Conservation (phyloP, 1,284 basidiomycete species). For the Moniliophthora roreri region DNA sequence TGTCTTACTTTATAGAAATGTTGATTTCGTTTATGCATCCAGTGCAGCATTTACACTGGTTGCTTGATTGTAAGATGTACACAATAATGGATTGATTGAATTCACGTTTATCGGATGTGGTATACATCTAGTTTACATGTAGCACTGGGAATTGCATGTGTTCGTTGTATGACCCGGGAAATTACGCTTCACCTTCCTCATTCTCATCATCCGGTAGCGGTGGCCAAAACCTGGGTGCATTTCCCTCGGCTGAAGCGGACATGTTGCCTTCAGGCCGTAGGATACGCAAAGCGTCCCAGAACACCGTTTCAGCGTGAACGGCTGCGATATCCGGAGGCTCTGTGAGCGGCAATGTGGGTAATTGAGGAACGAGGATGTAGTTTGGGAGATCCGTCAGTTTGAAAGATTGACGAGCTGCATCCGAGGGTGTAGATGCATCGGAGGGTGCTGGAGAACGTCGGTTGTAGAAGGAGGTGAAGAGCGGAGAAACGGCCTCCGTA, state of each 20-base stretch:
- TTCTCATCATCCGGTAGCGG: conserved; percentile 36
- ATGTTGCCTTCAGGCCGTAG: conserved; percentile 24
- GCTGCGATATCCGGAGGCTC: conserved; percentile 62
- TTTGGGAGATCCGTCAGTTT: conserved; percentile 1
- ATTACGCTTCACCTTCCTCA: conserved; percentile 40
- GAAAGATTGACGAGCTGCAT: conserved; percentile 14
- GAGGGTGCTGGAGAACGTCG: conserved; percentile 29
- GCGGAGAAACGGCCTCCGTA: conserved; percentile 29
- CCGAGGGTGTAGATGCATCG: conserved; percentile 9
- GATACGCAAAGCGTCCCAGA: conserved; percentile 49
- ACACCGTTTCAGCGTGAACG: conserved; percentile 56
- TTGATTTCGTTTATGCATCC: no score
- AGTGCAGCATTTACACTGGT: no score
- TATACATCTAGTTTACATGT: no score
- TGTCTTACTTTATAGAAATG: no score
- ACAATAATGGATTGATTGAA: no score
- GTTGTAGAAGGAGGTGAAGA: conserved; percentile 59
- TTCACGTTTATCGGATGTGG: no score
- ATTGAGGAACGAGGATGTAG: conserved; percentile 39
- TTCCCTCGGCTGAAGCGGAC: background rate
- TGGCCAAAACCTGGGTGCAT: conserved; percentile 44
- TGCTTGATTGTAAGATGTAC: no score
- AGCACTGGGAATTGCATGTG: no score
- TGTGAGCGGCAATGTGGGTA: conserved; percentile 42
- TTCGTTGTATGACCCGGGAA: no score